Percentiles rank a stretch among this genome's conserved stretches.
Evolutionary conservation across 768 basidiomycete species (phyloP).

Genomic region (Lactifluus pinguis): DNA sequence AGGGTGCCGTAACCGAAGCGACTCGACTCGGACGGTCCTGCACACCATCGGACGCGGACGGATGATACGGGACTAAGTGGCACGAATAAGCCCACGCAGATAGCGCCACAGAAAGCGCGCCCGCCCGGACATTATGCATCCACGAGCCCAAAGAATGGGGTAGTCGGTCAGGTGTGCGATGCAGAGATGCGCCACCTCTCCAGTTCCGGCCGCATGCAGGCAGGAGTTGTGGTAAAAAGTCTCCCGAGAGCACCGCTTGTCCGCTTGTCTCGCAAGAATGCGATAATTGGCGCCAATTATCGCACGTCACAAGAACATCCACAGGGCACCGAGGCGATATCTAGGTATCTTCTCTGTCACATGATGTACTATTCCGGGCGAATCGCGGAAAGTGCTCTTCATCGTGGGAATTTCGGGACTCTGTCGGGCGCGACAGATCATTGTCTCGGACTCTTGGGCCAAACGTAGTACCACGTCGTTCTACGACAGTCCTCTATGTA

Average conservation of each 20-base stretch:
- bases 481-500: too few species aligned
- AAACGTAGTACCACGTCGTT: too few species aligned
- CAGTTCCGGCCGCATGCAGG: conserved; percentile 13
- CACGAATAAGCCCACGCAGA: conserved; percentile 15
- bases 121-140: conserved; percentile 10
- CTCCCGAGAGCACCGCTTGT: conserved; percentile 4
- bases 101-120: conserved; percentile 8
- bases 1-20: conserved; percentile 7
- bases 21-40: too few species aligned
- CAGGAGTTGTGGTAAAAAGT: conserved; percentile 1
- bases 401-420: too few species aligned
- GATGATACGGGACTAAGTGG: conserved; percentile 13
- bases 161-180: conserved; percentile 13
- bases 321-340: too few species aligned
- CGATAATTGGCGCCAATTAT: conserved; percentile 1
- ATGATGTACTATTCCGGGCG: too few species aligned
- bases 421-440: too few species aligned
- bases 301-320: too few species aligned
- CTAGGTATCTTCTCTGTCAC: too few species aligned
- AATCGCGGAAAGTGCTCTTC: too few species aligned
- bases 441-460: too few species aligned
- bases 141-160: conserved; percentile 4
- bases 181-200: conserved; percentile 11
- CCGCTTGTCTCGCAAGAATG: conserved; percentile 4
- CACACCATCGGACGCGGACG: conserved; percentile 10